These are phyloP conservation scores for Cladorrhinum sp. DNA, from an alignment of 2,329 filamentous ascomycete genomes.

Conservation along the genomic window DNA sequence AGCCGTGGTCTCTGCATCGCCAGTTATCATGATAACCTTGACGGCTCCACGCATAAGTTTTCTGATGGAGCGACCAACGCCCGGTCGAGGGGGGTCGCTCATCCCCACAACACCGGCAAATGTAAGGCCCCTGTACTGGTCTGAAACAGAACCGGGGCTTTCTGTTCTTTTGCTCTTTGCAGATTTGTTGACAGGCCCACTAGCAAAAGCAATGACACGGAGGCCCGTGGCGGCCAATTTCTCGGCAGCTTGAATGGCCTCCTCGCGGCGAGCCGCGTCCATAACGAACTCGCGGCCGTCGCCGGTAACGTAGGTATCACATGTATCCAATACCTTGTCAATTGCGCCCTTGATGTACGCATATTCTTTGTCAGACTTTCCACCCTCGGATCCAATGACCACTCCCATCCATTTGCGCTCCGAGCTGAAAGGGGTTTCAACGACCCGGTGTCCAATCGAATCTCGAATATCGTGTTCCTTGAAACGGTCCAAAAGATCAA, in stretches of 20 bases:
- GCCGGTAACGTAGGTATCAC: slow-evolving; percentile 83
- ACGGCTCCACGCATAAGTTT: slow-evolving; percentile 91
- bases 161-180: slow-evolving; percentile 47
- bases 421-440: slow-evolving; percentile 93
- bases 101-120: slow-evolving; percentile 95
- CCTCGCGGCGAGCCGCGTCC: slow-evolving; percentile 70
- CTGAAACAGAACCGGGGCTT: slow-evolving; percentile 51
- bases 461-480: slow-evolving; percentile 89
- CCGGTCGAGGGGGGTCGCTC: slow-evolving; percentile 91
- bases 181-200: slow-evolving; percentile 60
- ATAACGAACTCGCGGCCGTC: slow-evolving; percentile 85
- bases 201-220: slow-evolving; percentile 89
- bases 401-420: slow-evolving; percentile 99
- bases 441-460: slow-evolving; percentile 74
- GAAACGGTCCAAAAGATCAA: slow-evolving; percentile 88
- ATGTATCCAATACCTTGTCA: slow-evolving; percentile 80
- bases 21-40: slow-evolving; percentile 98
- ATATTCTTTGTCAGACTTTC: slow-evolving; percentile 65
- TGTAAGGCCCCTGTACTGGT: slow-evolving; percentile 75
- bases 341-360: slow-evolving; percentile 96
- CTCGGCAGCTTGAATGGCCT: slow-evolving; percentile 77
- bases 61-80: slow-evolving; percentile 84
- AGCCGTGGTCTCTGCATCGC: slow-evolving; percentile 91
- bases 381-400: slow-evolving; percentile 64
- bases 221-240: slow-evolving; percentile 86